Percentiles rank a stretch among this genome's conserved stretches.
Evolutionary conservation across 192 early-diverging fungal species (phyloP).

Genomic region (Backusella mclennaniae): DNA sequence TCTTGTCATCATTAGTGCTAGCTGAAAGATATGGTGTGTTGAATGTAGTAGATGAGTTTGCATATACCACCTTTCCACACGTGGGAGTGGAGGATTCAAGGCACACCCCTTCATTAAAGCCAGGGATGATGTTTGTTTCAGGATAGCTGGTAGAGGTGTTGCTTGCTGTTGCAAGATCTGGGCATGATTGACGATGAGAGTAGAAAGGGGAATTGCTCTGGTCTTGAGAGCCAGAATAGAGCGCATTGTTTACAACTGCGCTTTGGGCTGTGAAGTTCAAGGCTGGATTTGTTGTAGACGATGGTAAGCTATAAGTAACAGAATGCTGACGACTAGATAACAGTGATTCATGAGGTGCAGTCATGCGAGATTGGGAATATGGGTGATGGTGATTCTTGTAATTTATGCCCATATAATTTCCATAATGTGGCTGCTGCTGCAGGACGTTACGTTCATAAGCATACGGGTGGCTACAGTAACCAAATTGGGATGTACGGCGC

Average conservation of each 20-base stretch:
- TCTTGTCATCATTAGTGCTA: neutral
- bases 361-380: conserved; percentile 4
- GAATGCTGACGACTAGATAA: conserved; percentile 6
- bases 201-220: neutral
- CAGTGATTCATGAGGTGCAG: conserved; percentile 6
- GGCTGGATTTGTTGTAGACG: neutral
- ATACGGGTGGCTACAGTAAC: conserved; percentile 17
- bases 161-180: neutral
- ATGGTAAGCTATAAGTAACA: conserved; percentile 10
- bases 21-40: neutral
- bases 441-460: neutral
- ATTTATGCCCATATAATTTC: neutral
- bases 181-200: conserved; percentile 8
- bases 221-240: neutral
- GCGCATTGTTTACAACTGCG: conserved; percentile 1
- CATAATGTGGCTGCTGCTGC: conserved; percentile 1
- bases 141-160: neutral
- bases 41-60: neutral
- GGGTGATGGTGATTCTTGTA: neutral
- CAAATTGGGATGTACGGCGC: conserved; percentile 5
- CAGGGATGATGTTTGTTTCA: conserved; percentile 9
- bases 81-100: conserved; percentile 6
- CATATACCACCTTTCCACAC: neutral
- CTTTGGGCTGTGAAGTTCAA: neutral
- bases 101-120: neutral